These are phyloP conservation scores for Datura wrightii DNA, from an alignment of 257 asterid species.

Conservation along the genomic window DNA sequence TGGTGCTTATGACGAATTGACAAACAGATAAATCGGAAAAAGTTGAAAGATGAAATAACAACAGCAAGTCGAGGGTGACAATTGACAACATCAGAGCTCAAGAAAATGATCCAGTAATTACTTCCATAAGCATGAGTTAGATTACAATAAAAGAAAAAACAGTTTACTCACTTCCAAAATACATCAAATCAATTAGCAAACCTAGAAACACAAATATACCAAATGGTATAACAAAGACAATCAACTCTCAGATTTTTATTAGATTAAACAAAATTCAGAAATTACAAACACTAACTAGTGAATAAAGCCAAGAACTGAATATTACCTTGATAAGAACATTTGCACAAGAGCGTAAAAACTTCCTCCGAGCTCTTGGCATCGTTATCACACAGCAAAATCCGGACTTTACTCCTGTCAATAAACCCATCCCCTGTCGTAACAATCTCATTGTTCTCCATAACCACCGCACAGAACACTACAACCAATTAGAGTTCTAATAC, in stretches of 20 bases:
- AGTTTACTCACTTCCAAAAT: no score
- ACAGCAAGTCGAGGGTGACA: background rate
- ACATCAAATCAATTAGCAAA: background rate
- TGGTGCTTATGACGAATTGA: background rate
- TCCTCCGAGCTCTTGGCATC: constrained; percentile 79
- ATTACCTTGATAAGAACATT: constrained; percentile 91
- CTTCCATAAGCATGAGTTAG: no score
- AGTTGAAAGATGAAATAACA: background rate
- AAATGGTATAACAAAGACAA: no score
- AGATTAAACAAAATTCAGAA: background rate
- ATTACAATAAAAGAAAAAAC: no score
- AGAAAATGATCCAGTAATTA: background rate
- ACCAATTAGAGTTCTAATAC: background rate
- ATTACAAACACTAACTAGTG: background rate
- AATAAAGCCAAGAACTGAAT: background rate
- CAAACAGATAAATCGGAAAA: background rate
- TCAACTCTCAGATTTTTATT: no score
- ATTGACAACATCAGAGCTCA: background rate
- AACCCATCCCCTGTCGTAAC: constrained; percentile 76
- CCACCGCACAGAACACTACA: background rate
- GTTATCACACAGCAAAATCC: constrained; percentile 86
- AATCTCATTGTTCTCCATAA: constrained; percentile 60
- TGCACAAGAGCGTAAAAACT: constrained; percentile 69
- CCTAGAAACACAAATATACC: no score
- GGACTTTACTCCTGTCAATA: constrained; percentile 84